A percentile compares a stretch with the other conserved stretches of the same genome.
Conservation (phyloP, 2,329 filamentous ascomycete genomes). For the Fusarium anthophilum region DNA sequence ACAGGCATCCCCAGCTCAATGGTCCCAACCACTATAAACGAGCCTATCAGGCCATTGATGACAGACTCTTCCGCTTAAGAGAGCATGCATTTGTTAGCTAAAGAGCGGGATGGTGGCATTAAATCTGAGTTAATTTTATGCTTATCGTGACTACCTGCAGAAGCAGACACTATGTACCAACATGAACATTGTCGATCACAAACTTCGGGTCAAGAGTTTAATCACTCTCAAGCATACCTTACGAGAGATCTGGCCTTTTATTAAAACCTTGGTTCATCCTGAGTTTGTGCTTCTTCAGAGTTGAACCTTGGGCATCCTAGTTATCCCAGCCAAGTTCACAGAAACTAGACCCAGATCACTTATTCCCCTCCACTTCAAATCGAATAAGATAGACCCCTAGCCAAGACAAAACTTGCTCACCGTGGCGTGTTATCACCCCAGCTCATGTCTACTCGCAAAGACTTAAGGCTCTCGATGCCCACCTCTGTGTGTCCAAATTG, state of each 20-base stretch:
- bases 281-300: background rate
- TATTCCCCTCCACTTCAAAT: background rate
- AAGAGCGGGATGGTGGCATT: background rate
- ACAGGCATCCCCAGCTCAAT: background rate
- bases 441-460: background rate
- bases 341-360: background rate
- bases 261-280: background rate
- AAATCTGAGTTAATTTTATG: conserved; percentile 9
- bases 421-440: background rate
- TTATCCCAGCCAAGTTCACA: background rate
- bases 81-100: background rate
- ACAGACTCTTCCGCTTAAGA: background rate
- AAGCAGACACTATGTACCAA: background rate
- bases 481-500: background rate
- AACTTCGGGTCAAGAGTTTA: background rate
- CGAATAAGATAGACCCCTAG: background rate
- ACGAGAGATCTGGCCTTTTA: too few species aligned
- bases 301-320: background rate
- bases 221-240: background rate
- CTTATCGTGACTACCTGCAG: background rate
- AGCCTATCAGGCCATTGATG: background rate
- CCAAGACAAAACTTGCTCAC: background rate
- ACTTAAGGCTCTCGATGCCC: background rate
- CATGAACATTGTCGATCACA: background rate
- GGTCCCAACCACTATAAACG: background rate